Conservation (phyloP, 75 land plant genomes). For the Cryptomeria japonica region DNA sequence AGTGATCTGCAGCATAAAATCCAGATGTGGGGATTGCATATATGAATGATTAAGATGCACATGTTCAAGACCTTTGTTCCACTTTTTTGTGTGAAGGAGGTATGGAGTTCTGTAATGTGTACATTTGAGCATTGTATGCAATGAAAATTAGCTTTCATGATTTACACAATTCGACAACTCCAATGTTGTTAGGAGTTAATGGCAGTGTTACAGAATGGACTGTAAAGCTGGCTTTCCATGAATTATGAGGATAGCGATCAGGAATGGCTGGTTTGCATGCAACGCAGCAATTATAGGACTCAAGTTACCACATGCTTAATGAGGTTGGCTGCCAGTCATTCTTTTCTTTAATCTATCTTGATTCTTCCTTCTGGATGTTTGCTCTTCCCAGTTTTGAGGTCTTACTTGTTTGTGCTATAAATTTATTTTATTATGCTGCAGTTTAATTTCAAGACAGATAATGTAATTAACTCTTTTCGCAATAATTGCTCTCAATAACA, state of each 20-base stretch:
- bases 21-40: slow-evolving; percentile 11
- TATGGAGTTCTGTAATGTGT: slow-evolving; percentile 7
- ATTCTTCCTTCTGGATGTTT: slow-evolving; percentile 2
- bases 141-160: slow-evolving; percentile 8
- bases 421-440: not conserved
- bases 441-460: not conserved
- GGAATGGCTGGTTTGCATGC: slow-evolving; percentile 13
- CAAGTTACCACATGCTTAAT: slow-evolving; percentile 5
- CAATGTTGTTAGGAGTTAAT: slow-evolving; percentile 1
- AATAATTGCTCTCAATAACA: not conserved
- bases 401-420: not conserved
- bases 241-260: slow-evolving; percentile 10
- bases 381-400: not conserved
- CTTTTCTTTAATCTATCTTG: not conserved
- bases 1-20: slow-evolving; percentile 2
- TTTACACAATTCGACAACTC: slow-evolving; percentile 4
- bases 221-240: slow-evolving; percentile 4
- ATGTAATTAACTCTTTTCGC: not conserved
- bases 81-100: slow-evolving; percentile 3
- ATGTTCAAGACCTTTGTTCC: slow-evolving; percentile 10
- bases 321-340: slow-evolving; percentile 14
- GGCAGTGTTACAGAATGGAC: not conserved
- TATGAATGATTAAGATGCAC: not conserved
- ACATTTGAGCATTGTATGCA: slow-evolving; percentile 10
- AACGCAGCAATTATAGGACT: slow-evolving; percentile 2